These are phyloP conservation scores for Phylloporus sp. DNA, from an alignment of 768 basidiomycete genomes.

Conservation along the genomic window DNA sequence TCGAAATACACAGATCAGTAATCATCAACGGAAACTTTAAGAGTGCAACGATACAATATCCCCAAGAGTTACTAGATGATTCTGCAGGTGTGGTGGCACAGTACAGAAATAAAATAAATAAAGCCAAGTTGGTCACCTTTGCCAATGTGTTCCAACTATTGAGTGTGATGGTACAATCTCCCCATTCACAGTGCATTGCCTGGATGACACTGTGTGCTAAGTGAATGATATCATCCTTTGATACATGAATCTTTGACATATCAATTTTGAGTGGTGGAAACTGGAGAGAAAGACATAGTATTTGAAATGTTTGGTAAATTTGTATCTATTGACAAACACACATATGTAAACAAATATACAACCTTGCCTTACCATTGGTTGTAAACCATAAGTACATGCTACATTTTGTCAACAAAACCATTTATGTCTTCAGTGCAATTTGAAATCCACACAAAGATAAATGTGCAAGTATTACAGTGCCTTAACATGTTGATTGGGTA, in stretches of 20 bases:
- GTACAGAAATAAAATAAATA: not conserved
- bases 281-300: not conserved
- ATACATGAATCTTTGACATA: constrained; percentile 18
- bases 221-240: constrained; percentile 16
- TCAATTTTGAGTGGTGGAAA: constrained; percentile 11
- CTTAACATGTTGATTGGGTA: no score
- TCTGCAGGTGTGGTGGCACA: constrained; percentile 17
- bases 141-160: constrained; percentile 28
- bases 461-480: no score
- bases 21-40: not conserved
- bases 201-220: constrained; percentile 25
- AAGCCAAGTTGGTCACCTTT: constrained; percentile 25
- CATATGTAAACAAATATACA: constrained; percentile 8
- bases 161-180: constrained; percentile 20
- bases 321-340: constrained; percentile 3
- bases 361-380: no score
- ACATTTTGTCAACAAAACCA: no score
- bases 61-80: constrained; percentile 18
- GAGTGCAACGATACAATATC: not conserved
- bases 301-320: not conserved
- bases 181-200: constrained; percentile 29
- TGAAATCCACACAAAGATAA: no score
- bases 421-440: no score
- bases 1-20: constrained; percentile 6
- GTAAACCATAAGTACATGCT: no score